Base-by-base conservation (phyloP, 768 basidiomycete species). In the Lentinula aciculospora region DNA sequence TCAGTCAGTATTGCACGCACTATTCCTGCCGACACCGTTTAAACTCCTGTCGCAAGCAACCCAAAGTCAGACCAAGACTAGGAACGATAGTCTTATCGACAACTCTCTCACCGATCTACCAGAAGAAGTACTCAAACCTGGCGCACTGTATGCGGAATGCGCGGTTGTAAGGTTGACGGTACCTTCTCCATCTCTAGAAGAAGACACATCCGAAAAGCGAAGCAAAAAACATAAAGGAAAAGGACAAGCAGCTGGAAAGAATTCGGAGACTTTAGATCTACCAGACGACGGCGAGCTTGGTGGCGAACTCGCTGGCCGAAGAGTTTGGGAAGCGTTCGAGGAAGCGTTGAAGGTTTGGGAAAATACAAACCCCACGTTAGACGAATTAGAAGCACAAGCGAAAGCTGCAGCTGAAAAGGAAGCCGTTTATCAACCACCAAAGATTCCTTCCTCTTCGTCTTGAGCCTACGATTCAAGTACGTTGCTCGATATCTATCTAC, bases 11-110 rank as follows among this genome's bases (percentile, higher is more conserved):
- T 70, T 94, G 3, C 93, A 93, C 60, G 86, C 80, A 0, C 79
- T 96, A 13, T 94, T 90, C 68, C 78, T 92, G 15, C 90, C 90
- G 0, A 89, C 87, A 3, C 88, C 89, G 2, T 85, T 89, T 73
- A 90, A 89, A 69, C 72, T 77, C 39, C 66, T 77, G 25, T 64
- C 74, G 13, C 58, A 19, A 60, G 60, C 27, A 29, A 34, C n/a
- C 39, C 12, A 47, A 53, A 49, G 34, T 34, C 21, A 15, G 44
- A 51, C 29, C 31, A 66, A 58, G n/a, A 53, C 55, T 1, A 57
- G 57, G 23, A 12, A 42, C 12, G 58, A 31, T 25, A 37, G 40
- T 32, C 47, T 31, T 21, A 55, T 59, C 25, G 61, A 62, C 34
- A 51, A 50, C 56, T 57, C 34, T 39, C 17, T 40, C 12, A 63